Base-by-base conservation (phyloP, 2,329 filamentous ascomycete species). In the Penicillium rolfsii region DNA sequence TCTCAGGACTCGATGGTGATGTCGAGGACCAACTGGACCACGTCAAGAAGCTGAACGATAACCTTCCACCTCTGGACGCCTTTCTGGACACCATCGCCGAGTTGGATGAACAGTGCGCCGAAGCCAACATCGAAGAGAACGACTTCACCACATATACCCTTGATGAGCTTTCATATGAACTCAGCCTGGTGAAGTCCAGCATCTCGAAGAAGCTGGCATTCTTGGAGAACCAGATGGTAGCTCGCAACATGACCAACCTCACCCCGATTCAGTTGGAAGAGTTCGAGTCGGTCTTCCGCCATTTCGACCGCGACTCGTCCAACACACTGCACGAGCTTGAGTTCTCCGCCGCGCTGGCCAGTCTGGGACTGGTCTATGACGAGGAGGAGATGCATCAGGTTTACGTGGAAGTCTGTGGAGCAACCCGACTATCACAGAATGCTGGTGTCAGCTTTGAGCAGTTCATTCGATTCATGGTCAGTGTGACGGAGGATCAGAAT, bases 141-240 rank as follows among this genome's bases (percentile, higher is more conserved):
- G 95, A 99, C 80, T 98, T 95, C 77, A 99, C 95, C n/a, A 98
- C 94, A 8, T 98, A 98, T 79, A 97, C 94, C 9, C 95, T 98
- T 76, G 95, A 99, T 74, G 95, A 99, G 78, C 84, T 99, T 45
- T 88, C 88, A 62, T 99, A 99, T 79, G 95, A 99, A 79, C 84
- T 98, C 60, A 89, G 91, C 16, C 84, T 99, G 33, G 95, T 98
- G 59, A 93, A 93, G 74, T 89, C 91, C 33, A 95, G 91, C 11
- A 94, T 98, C 30, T 90, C 93, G 66, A 99, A 98, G 83, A 99
- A 99, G 79, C 86, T 98, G 58, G 89, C 91, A 46, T 99, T 99
- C 81, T 82, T 99, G 58, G 94, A 99, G 74, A 99, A 99, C 79
- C 95, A 99, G 79, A 96, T 97, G 84, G 95, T 99, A 16, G 95